Percentiles rank a stretch among this genome's conserved stretches.
Conservation (phyloP, 2,329 filamentous ascomycete species). For the Fulvia fulva region DNA sequence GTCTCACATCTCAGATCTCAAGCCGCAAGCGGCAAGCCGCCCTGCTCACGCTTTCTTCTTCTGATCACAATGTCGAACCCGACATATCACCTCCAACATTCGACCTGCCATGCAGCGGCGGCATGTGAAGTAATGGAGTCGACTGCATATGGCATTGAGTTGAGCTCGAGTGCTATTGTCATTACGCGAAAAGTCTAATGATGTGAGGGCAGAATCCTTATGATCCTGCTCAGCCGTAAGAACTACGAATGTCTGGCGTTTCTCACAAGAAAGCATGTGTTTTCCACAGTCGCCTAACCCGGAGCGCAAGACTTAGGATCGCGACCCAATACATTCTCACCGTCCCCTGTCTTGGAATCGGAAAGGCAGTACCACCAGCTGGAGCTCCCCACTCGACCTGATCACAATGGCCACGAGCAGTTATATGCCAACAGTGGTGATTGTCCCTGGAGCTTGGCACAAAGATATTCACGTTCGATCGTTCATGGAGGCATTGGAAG, state of each 20-base stretch:
- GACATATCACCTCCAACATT: no score
- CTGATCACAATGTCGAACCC: no score
- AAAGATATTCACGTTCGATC: constrained; percentile 6
- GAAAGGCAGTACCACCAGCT: no score
- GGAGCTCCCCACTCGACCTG: background rate
- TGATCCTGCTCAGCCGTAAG: background rate
- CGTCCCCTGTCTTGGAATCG: background rate
- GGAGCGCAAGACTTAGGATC: background rate
- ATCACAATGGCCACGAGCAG: background rate
- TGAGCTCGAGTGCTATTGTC: background rate
- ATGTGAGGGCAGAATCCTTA: background rate
- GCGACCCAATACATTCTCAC: background rate
- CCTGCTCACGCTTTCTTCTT: no score
- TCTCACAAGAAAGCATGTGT: background rate
- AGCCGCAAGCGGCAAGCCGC: no score
- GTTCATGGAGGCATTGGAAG: background rate
- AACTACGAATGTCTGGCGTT: background rate
- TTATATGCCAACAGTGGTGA: background rate
- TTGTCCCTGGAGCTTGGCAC: constrained; percentile 6
- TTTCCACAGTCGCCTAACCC: background rate
- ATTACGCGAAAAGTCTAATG: background rate
- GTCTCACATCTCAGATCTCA: background rate
- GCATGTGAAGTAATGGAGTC: no score
- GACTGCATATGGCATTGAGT: no score
- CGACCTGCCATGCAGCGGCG: no score